Evolutionary conservation across 1,139 yeast species (phyloP).

Genomic region (Kodamaea suecica): DNA sequence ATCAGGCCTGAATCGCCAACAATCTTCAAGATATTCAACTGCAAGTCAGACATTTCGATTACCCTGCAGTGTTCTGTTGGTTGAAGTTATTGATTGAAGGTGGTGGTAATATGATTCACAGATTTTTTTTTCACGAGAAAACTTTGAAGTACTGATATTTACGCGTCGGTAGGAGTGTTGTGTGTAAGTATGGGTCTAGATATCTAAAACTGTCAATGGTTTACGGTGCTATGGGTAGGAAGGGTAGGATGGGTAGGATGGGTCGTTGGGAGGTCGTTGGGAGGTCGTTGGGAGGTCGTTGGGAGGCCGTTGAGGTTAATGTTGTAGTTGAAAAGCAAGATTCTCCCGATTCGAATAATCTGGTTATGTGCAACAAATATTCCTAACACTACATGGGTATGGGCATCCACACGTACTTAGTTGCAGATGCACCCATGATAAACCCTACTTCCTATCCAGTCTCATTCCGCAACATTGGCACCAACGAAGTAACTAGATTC

Average conservation of each 20-base stretch:
- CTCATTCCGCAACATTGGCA: not conserved
- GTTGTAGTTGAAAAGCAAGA: too few species aligned
- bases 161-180: not conserved
- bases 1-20: constrained; percentile 54
- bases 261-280: too few species aligned
- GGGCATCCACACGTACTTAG: not conserved
- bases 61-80: too few species aligned
- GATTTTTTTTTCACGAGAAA: not conserved
- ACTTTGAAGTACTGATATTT: not conserved
- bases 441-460: not conserved
- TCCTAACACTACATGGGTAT: too few species aligned
- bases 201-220: not conserved
- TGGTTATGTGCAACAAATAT: too few species aligned
- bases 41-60: constrained; percentile 51
- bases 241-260: too few species aligned
- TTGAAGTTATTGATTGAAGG: not conserved
- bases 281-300: too few species aligned
- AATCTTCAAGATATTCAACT: constrained; percentile 58
- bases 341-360: too few species aligned
- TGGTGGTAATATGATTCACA: not conserved
- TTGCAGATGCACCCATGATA: not conserved
- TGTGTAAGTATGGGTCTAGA: not conserved
- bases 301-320: too few species aligned
- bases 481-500: too few species aligned
- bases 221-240: too few species aligned